These are phyloP conservation scores for Pleurotus ostreatus DNA, from an alignment of 768 basidiomycete genomes.

Conservation along the genomic window DNA sequence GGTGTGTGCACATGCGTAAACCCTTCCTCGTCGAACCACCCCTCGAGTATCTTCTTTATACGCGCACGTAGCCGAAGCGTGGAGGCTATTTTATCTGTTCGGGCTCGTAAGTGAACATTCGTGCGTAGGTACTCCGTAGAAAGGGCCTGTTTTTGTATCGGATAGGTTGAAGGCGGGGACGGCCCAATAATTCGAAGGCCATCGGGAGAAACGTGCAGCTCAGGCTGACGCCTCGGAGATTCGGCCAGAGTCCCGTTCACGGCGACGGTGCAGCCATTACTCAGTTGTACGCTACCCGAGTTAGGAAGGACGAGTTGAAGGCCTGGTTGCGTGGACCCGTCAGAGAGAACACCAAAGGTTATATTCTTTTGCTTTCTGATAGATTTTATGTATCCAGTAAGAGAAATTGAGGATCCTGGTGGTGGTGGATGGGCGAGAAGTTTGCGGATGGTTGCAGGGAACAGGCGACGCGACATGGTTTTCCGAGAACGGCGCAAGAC, in stretches of 20 bases:
- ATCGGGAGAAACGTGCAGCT: too few relatives aligned
- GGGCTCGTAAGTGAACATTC: slow-evolving; percentile 81
- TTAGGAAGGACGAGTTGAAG: slow-evolving; percentile 72
- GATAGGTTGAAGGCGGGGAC: slow-evolving; percentile 41
- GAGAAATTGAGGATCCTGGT: slow-evolving; percentile 24
- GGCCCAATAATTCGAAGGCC: too few relatives aligned
- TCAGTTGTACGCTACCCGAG: too few relatives aligned
- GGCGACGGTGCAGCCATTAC: too few relatives aligned
- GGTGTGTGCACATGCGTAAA: slow-evolving; percentile 84
- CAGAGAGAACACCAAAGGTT: slow-evolving; percentile 79
- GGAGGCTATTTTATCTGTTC: slow-evolving; percentile 67
- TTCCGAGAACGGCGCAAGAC: too few relatives aligned
- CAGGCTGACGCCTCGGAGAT: too few relatives aligned
- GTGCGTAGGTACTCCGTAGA: slow-evolving; percentile 80
- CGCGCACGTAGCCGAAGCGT: slow-evolving; percentile 69
- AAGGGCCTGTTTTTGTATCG: slow-evolving; percentile 87
- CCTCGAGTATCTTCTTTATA: slow-evolving; percentile 67
- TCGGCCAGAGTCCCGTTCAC: too few relatives aligned
- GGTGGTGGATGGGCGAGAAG: slow-evolving; percentile 11
- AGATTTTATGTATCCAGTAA: slow-evolving; percentile 86
- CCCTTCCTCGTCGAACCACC: slow-evolving; percentile 37
- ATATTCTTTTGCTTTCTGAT: slow-evolving; percentile 84
- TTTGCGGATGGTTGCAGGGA: slow-evolving; percentile 18
- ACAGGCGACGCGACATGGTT: background rate
- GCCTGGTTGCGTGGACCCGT: slow-evolving; percentile 69